Evolutionary conservation across 1,284 basidiomycete genomes (phyloP).

Genomic region (Cryptococcus sp.): DNA sequence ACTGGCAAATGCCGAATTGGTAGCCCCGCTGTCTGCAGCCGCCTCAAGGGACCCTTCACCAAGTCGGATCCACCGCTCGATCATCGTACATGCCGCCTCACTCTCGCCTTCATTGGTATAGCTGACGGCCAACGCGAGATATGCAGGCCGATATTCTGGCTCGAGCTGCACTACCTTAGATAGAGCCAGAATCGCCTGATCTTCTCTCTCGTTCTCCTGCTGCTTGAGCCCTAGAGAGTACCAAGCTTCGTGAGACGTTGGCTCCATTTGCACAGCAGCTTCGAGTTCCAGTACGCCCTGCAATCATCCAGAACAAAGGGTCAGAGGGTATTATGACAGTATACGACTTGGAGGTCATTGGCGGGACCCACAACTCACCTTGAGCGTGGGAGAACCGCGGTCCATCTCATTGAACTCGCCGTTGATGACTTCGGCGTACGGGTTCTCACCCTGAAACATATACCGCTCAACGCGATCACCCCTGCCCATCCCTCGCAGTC

Average conservation of each 20-base stretch:
- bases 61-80: conserved; percentile 73
- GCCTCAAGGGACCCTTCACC: conserved; percentile 12
- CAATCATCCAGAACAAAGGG: conserved; percentile 13
- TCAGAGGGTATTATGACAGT: conserved; percentile 16
- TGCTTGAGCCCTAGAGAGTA: conserved; percentile 93
- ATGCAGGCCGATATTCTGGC: conserved; percentile 72
- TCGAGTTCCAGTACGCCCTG: conserved; percentile 87
- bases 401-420: conserved; percentile 52
- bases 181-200: conserved; percentile 84
- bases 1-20: conserved; percentile 6
- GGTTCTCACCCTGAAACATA: conserved; percentile 78
- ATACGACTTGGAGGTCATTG: background rate
- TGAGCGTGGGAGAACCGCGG: conserved; percentile 36
- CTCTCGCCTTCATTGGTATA: conserved; percentile 89
- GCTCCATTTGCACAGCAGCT: conserved; percentile 80
- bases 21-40: conserved; percentile 1
- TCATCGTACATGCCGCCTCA: conserved; percentile 70
- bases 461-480: conserved; percentile 57
- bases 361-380: conserved; percentile 21
- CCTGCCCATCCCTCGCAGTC: conserved; percentile 62
- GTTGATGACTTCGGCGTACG: conserved; percentile 64
- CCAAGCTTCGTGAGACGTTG: conserved; percentile 75
- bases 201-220: conserved; percentile 96
- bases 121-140: conserved; percentile 89
- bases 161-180: conserved; percentile 79